Conservation (phyloP, 768 basidiomycete genomes). For the Suillus lakei region DNA sequence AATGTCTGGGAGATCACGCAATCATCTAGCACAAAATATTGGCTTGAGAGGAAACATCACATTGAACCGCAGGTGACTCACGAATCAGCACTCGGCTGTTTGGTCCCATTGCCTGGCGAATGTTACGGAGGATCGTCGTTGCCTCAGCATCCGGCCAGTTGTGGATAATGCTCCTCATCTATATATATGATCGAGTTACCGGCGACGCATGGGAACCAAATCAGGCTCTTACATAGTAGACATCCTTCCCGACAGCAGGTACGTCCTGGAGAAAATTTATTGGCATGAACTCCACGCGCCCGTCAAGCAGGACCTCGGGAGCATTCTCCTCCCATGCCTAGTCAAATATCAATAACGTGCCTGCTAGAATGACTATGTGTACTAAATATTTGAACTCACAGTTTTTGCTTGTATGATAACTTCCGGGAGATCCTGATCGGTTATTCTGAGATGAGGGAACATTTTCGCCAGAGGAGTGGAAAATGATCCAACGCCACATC, state of each 20-base stretch:
- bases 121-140: conserved; percentile 32
- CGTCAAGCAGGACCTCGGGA: conserved; percentile 21
- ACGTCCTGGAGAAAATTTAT: conserved; percentile 26
- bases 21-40: conserved; percentile 21
- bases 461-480: conserved; percentile 30
- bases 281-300: conserved; percentile 21
- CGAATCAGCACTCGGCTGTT: conserved; percentile 38
- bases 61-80: conserved; percentile 16
- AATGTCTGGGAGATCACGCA: conserved; percentile 21
- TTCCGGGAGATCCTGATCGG: conserved; percentile 35
- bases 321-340: conserved; percentile 22
- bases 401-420: conserved; percentile 26
- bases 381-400: conserved; percentile 13
- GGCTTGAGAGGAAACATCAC: neutral
- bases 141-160: conserved; percentile 43
- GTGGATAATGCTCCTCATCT: conserved; percentile 33
- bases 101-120: conserved; percentile 32
- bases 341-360: neutral
- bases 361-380: neutral
- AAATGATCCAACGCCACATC: conserved; percentile 32
- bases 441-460: conserved; percentile 32
- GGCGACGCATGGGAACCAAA: neutral
- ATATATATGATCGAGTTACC: neutral
- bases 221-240: conserved; percentile 25
- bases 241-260: conserved; percentile 23